Evolutionary conservation across 2,329 filamentous ascomycete species (phyloP).

Genomic region (Trichophyton verrucosum): DNA sequence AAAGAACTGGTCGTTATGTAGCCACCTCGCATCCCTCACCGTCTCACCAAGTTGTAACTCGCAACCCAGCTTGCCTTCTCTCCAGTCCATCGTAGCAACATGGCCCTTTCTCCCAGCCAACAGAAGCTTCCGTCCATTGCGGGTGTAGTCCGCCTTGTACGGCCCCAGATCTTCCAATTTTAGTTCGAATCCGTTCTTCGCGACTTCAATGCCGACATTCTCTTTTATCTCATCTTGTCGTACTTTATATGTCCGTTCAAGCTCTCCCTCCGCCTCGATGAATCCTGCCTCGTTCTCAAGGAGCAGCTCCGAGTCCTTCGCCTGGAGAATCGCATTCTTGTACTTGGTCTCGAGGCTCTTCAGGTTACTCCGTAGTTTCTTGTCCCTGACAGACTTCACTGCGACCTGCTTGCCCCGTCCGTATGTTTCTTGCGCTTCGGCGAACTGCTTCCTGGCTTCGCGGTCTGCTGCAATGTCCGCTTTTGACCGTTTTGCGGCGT

Average conservation of each 20-base stretch:
- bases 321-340: slow-evolving; percentile 64
- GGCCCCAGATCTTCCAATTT: slow-evolving; percentile 72
- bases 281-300: slow-evolving; percentile 78
- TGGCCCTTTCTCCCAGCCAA: slow-evolving; percentile 86
- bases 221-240: slow-evolving; percentile 72
- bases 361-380: slow-evolving; percentile 74
- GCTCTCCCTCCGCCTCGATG: slow-evolving; percentile 71
- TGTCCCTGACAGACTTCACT: slow-evolving; percentile 65
- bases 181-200: slow-evolving; percentile 85
- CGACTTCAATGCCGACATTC: slow-evolving; percentile 66
- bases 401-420: slow-evolving; percentile 70
- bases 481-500: slow-evolving; percentile 11
- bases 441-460: slow-evolving; percentile 29
- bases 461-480: slow-evolving; percentile 20
- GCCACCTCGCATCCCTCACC: slow-evolving; percentile 75
- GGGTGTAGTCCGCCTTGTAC: slow-evolving; percentile 77
- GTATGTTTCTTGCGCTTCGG: slow-evolving; percentile 59
- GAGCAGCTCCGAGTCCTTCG: slow-evolving; percentile 91
- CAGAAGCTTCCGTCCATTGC: slow-evolving; percentile 75
- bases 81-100: slow-evolving; percentile 93
- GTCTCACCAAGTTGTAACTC: slow-evolving; percentile 88
- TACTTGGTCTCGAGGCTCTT: slow-evolving; percentile 70
- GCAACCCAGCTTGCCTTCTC: slow-evolving; percentile 78
- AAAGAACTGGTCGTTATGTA: slow-evolving; percentile 88
- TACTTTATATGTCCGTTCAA: slow-evolving; percentile 87